These are phyloP conservation scores for Mariannaea sp. DNA, from an alignment of 2,329 filamentous ascomycete species.

Conservation along the genomic window DNA sequence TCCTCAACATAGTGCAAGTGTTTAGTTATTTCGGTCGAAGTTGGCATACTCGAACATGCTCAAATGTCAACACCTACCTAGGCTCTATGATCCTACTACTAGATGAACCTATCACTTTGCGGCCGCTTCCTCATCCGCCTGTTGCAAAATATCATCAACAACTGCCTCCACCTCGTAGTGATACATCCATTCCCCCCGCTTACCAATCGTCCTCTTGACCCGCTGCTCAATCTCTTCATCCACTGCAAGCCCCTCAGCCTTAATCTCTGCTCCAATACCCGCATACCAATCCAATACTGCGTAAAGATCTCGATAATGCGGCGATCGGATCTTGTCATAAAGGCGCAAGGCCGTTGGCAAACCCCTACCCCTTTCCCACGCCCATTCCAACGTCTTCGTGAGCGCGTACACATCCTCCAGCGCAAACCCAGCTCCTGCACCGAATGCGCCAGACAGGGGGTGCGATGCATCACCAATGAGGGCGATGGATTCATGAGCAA, in stretches of 20 bases:
- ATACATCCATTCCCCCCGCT: slow-evolving; percentile 37
- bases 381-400: slow-evolving; percentile 33
- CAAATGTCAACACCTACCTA: too few species aligned
- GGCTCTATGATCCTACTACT: too few species aligned
- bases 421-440: slow-evolving; percentile 46
- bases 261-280: slow-evolving; percentile 19
- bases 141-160: slow-evolving; percentile 16
- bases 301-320: slow-evolving; percentile 37
- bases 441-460: slow-evolving; percentile 54
- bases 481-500: slow-evolving; percentile 41
- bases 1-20: too few species aligned
- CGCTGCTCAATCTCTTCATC: slow-evolving; percentile 36
- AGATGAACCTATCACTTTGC: neutral
- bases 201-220: slow-evolving; percentile 27
- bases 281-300: slow-evolving; percentile 35
- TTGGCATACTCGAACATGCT: too few species aligned
- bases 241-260: slow-evolving; percentile 21
- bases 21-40: too few species aligned
- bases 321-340: slow-evolving; percentile 37
- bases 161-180: slow-evolving; percentile 33
- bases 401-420: slow-evolving; percentile 41
- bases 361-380: slow-evolving; percentile 21
- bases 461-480: slow-evolving; percentile 61
- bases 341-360: slow-evolving; percentile 32
- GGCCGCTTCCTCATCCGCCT: neutral